Percentiles rank a stretch among this genome's conserved stretches.
phyloP scores from a whole-genome alignment of 2,329 filamentous ascomycete genomes.

The Nemania sp. region DNA sequence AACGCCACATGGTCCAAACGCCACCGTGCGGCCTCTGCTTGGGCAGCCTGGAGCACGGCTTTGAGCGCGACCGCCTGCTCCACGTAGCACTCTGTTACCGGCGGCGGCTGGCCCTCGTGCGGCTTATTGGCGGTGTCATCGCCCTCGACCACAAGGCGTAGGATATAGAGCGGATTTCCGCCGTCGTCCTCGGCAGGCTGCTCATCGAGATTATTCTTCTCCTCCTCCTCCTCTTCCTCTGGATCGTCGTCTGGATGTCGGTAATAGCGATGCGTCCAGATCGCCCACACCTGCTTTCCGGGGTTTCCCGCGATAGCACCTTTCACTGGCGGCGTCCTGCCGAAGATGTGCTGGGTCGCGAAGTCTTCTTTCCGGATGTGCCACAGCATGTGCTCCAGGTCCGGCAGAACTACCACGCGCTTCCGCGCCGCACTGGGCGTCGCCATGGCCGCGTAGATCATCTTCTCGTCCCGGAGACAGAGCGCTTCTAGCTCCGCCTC shows the following conservation, averaged over 20 bases:
- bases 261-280: constrained; percentile 27
- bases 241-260: not conserved
- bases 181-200: too few relatives aligned
- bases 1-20: constrained; percentile 16
- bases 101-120: not conserved
- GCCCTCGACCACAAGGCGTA: constrained; percentile 25
- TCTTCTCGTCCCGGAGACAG: constrained; percentile 18
- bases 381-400: constrained; percentile 29
- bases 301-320: constrained; percentile 22
- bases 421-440: not conserved
- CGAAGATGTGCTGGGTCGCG: constrained; percentile 20
- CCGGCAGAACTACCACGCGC: constrained; percentile 20
- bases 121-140: constrained; percentile 22
- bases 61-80: not conserved
- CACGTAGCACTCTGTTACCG: not conserved
- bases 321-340: constrained; percentile 9
- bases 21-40: constrained; percentile 22
- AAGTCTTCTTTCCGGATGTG: constrained; percentile 30
- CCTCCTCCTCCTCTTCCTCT: not conserved
- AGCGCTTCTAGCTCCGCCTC: constrained; percentile 6
- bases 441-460: constrained; percentile 13
- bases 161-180: constrained; percentile 15
- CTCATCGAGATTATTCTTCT: too few relatives aligned
- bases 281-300: constrained; percentile 19
- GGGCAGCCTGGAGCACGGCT: constrained; percentile 23